These are phyloP conservation scores for Nigrospora osmanthi DNA, from an alignment of 2,329 filamentous ascomycete species.

Conservation along the genomic window DNA sequence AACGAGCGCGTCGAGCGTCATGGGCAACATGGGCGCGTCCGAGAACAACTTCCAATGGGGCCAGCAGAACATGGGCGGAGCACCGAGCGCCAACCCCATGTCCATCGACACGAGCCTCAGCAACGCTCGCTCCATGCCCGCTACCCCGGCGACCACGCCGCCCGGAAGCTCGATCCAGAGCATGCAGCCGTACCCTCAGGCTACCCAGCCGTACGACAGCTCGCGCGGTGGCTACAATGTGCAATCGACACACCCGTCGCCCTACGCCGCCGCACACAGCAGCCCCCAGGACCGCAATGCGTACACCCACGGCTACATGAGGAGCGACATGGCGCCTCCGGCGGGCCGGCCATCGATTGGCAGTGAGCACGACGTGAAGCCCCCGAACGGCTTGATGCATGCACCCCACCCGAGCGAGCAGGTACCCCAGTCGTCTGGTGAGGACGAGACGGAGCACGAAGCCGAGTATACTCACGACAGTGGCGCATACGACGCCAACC, in stretches of 20 bases:
- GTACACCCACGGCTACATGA: constrained; percentile 68
- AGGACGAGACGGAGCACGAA: constrained; percentile 67
- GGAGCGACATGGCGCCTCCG: constrained; percentile 84
- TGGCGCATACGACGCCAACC: constrained; percentile 64
- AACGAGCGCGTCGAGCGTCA: constrained; percentile 83
- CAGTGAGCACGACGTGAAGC: constrained; percentile 58
- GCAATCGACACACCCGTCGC: constrained; percentile 58
- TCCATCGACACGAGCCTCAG: constrained; percentile 74
- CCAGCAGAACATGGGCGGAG: constrained; percentile 51
- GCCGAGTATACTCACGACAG: constrained; percentile 83
- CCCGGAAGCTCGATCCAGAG: constrained; percentile 69
- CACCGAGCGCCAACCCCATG: constrained; percentile 61
- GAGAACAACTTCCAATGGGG: constrained; percentile 77
- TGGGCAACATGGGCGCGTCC: constrained; percentile 62
- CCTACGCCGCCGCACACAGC: constrained; percentile 59
- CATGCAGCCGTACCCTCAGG: constrained; percentile 69
- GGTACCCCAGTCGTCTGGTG: constrained; percentile 43
- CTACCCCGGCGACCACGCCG: constrained; percentile 84
- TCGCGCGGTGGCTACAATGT: constrained; percentile 73
- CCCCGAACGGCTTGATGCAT: constrained; percentile 59
- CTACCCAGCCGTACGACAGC: constrained; percentile 64
- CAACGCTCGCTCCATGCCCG: constrained; percentile 78
- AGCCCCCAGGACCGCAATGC: constrained; percentile 54
- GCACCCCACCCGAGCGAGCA: constrained; percentile 46
- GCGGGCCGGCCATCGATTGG: constrained; percentile 51